Conservation (phyloP, 805 yeast genomes). For the Trichomonascus vanleenenianus region DNA sequence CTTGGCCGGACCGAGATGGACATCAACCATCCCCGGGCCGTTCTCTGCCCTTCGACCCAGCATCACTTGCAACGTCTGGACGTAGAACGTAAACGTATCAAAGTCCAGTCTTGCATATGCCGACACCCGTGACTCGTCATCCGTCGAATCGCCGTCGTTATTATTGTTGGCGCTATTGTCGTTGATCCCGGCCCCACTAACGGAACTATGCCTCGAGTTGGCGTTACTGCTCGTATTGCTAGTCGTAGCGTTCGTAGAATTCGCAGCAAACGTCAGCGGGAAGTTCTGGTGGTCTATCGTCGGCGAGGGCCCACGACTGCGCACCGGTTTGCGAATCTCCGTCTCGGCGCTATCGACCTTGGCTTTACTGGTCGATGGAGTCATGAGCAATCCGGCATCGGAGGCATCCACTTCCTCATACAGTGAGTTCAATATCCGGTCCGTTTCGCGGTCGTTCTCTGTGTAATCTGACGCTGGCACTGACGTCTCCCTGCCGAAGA, state of each 20-base stretch:
- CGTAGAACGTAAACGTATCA: conserved; percentile 88
- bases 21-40: conserved; percentile 54
- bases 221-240: neutral
- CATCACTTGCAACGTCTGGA: conserved; percentile 90
- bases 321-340: neutral
- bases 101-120: conserved; percentile 63
- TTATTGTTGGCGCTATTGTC: conserved; percentile 2
- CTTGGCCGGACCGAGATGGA: conserved; percentile 84
- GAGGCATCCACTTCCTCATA: too few relatives aligned
- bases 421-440: too few relatives aligned
- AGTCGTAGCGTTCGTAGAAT: neutral
- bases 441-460: too few relatives aligned
- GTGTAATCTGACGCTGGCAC: too few relatives aligned
- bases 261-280: conserved; percentile 19
- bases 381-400: neutral
- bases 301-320: neutral
- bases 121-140: conserved; percentile 26
- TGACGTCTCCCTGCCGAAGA: too few relatives aligned
- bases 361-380: neutral
- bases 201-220: neutral
- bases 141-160: neutral
- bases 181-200: conserved; percentile 7
- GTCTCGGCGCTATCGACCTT: neutral
- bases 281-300: conserved; percentile 4
- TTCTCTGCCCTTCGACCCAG: conserved; percentile 84